These are phyloP conservation scores for Aspergillus proliferans DNA, from an alignment of 2,329 filamentous ascomycete species.

Conservation along the genomic window DNA sequence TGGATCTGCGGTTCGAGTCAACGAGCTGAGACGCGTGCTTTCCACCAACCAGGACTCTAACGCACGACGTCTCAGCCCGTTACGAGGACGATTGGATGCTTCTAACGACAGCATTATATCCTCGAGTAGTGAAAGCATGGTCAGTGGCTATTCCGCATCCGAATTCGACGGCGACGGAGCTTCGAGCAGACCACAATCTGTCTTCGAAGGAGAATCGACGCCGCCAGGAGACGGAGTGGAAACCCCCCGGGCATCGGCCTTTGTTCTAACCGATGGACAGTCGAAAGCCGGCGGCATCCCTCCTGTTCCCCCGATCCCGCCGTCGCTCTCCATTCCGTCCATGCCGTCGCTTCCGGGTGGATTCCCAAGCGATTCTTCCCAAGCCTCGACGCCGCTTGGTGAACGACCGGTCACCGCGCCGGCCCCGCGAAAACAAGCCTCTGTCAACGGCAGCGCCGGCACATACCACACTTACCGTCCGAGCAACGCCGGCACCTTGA, in stretches of 20 bases:
- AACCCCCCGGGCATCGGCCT: constrained; percentile 25
- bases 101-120: constrained; percentile 29
- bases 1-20: constrained; percentile 43
- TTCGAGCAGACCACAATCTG: constrained; percentile 23
- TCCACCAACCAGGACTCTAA: constrained; percentile 33
- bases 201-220: constrained; percentile 13
- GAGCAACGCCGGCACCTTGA: constrained; percentile 19
- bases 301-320: constrained; percentile 42
- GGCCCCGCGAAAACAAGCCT: constrained; percentile 15
- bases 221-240: constrained; percentile 24
- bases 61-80: constrained; percentile 35
- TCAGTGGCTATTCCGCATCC: constrained; percentile 34
- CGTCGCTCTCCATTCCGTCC: constrained; percentile 27
- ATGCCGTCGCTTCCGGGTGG: constrained; percentile 29
- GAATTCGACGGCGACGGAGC: constrained; percentile 26
- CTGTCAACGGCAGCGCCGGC: constrained; percentile 17
- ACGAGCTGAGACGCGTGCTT: constrained; percentile 44
- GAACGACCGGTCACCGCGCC: constrained; percentile 31
- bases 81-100: constrained; percentile 33
- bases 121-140: constrained; percentile 42
- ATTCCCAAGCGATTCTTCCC: constrained; percentile 35
- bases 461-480: constrained; percentile 10
- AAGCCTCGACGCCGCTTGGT: constrained; percentile 18
- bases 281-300: constrained; percentile 30
- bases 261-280: constrained; percentile 12